These are phyloP conservation scores for Wilcoxina mikolae DNA, from an alignment of 495 filamentous ascomycete genomes.

Conservation along the genomic window DNA sequence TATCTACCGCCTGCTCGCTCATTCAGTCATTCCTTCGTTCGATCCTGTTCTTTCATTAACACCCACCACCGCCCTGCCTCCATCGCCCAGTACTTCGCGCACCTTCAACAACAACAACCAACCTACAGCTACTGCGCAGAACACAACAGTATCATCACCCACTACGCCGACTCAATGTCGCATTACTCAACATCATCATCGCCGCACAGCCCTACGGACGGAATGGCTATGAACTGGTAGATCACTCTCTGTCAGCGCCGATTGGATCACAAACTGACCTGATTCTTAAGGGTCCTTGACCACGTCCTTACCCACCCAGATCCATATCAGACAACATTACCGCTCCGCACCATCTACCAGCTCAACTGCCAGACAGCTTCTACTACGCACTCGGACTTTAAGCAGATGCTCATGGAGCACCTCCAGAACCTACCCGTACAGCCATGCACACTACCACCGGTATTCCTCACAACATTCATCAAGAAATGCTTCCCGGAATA, in stretches of 20 bases:
- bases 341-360: conserved; percentile 58
- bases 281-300: conserved; percentile 46
- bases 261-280: conserved; percentile 11
- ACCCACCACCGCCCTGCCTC: background rate
- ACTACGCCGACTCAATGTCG: conserved; percentile 2
- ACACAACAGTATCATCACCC: background rate
- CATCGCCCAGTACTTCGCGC: too few relatives aligned
- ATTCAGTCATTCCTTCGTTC: background rate
- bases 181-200: background rate
- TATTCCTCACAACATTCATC: conserved; percentile 52
- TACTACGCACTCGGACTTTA: conserved; percentile 45
- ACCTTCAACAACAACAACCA: background rate
- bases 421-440: conserved; percentile 49
- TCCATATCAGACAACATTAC: conserved; percentile 33
- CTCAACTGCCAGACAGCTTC: conserved; percentile 47
- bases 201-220: background rate
- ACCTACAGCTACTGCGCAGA: background rate
- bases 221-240: conserved; percentile 6
- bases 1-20: background rate
- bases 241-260: background rate
- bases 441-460: conserved; percentile 49
- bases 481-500: conserved; percentile 45
- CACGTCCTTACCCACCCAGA: conserved; percentile 56
- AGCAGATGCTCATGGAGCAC: conserved; percentile 46
- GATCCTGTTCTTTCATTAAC: background rate